Evolutionary conservation across 495 filamentous ascomycete genomes (phyloP).

Genomic region (Aspergillus nidulans): DNA sequence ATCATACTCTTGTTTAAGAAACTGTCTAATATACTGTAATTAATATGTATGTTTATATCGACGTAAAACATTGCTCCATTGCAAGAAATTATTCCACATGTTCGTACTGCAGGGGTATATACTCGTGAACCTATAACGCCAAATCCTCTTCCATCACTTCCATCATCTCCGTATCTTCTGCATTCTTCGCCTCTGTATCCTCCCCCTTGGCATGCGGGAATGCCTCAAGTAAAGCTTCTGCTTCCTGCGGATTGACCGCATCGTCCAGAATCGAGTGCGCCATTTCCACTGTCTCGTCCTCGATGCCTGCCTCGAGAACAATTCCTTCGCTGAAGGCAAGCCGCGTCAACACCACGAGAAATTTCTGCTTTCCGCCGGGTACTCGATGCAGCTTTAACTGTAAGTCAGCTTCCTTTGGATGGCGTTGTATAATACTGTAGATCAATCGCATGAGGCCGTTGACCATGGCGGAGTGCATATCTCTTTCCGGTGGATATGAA

Average conservation of each 20-base stretch:
- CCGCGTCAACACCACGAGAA: conserved; percentile 59
- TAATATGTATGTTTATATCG: too few species aligned
- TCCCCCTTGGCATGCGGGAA: conserved; percentile 46
- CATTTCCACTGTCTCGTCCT: conserved; percentile 61
- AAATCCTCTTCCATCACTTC: neutral
- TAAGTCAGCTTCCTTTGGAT: conserved; percentile 48
- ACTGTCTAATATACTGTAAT: too few species aligned
- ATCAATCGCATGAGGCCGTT: conserved; percentile 61
- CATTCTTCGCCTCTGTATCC: conserved; percentile 9
- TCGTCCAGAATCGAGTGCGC: conserved; percentile 62
- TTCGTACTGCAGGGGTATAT: neutral
- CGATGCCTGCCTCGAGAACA: conserved; percentile 60
- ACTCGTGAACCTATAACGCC: neutral
- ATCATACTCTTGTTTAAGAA: too few species aligned
- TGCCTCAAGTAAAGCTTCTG: conserved; percentile 56
- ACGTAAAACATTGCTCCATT: too few species aligned
- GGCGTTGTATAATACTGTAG: conserved; percentile 51
- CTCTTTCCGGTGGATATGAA: conserved; percentile 39
- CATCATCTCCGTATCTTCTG: neutral
- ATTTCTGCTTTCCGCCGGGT: conserved; percentile 59
- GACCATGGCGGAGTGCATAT: conserved; percentile 43
- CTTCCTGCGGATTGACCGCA: conserved; percentile 65
- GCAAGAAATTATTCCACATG: too few species aligned
- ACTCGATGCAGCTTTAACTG: conserved; percentile 53
- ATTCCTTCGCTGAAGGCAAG: conserved; percentile 62